These are phyloP conservation scores for Citrus cavaleriei DNA, from an alignment of 345 rosid genomes.

Conservation along the genomic window DNA sequence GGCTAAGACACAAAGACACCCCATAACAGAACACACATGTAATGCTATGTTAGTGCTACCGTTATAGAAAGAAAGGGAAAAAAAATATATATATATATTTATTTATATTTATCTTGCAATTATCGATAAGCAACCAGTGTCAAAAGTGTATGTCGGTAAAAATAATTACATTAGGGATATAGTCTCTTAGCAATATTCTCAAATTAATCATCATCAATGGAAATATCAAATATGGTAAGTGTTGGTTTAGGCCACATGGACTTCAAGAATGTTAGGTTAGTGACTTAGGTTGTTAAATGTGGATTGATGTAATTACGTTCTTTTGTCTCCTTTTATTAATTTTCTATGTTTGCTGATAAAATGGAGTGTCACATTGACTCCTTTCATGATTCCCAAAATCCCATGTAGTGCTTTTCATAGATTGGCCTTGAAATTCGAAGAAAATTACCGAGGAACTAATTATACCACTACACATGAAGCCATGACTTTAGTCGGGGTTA, in stretches of 20 bases:
- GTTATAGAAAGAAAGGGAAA: constrained; percentile 11
- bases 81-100: too few relatives aligned
- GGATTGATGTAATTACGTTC: neutral
- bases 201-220: neutral
- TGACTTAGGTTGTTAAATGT: neutral
- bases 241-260: neutral
- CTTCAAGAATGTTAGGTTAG: neutral
- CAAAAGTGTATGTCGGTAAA: constrained; percentile 11
- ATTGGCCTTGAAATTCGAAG: neutral
- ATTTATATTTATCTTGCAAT: neutral
- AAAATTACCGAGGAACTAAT: neutral
- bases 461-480: neutral
- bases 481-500: neutral
- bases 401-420: neutral
- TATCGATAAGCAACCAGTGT: neutral
- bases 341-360: neutral
- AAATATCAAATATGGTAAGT: neutral
- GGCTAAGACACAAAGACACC: constrained; percentile 36
- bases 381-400: neutral
- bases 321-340: neutral
- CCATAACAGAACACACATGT: constrained; percentile 39
- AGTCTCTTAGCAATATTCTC: neutral
- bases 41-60: constrained; percentile 27
- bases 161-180: neutral
- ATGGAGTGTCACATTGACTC: neutral